Evolutionary conservation across 2,329 filamentous ascomycete species (phyloP).

Genomic region (Aspergillus fijiensis): DNA sequence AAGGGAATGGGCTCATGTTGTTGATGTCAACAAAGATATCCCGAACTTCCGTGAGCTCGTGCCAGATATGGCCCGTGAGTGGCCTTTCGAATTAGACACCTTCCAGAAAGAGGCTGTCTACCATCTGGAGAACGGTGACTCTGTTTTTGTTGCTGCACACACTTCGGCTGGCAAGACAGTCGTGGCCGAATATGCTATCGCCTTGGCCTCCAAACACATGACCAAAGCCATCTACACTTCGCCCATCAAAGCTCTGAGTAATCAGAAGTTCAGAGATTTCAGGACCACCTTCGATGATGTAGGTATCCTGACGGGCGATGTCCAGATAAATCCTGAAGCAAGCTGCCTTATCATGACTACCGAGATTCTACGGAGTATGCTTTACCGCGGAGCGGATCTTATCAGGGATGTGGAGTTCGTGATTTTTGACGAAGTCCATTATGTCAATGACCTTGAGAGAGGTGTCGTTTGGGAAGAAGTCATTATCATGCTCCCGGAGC

Average conservation of each 20-base stretch:
- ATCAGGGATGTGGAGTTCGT: conserved; percentile 98
- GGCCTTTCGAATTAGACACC: conserved; percentile 95
- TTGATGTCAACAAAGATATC: conserved; percentile 89
- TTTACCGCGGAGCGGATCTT: conserved; percentile 91
- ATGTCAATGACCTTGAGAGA: conserved; percentile 93
- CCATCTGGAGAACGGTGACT: conserved; percentile 93
- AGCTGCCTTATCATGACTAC: conserved; percentile 99
- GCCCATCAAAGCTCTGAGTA: conserved; percentile 96
- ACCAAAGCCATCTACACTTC: conserved; percentile 99
- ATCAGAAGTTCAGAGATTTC: conserved; percentile 98
- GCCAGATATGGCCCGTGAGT: conserved; percentile 92
- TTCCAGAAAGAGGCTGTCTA: conserved; percentile 99
- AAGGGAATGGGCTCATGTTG: conserved; percentile 96
- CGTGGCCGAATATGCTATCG: conserved; percentile 96
- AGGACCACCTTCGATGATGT: conserved; percentile 88
- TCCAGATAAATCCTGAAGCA: conserved; percentile 95
- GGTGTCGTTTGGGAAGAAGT: conserved; percentile 99
- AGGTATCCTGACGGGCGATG: conserved; percentile 93
- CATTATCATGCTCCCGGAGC: conserved; percentile 98
- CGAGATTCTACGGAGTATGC: conserved; percentile 95
- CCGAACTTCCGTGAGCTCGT: conserved; percentile 92
- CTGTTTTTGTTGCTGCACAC: conserved; percentile 95
- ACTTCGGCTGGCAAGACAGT: conserved; percentile 98
- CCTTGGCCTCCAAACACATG: conserved; percentile 96
- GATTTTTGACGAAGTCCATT: conserved; percentile 98